A percentile compares a stretch with the other conserved stretches of the same genome.
phyloP scores from a whole-genome alignment of 768 basidiomycete species.

The Suillus lakei region DNA sequence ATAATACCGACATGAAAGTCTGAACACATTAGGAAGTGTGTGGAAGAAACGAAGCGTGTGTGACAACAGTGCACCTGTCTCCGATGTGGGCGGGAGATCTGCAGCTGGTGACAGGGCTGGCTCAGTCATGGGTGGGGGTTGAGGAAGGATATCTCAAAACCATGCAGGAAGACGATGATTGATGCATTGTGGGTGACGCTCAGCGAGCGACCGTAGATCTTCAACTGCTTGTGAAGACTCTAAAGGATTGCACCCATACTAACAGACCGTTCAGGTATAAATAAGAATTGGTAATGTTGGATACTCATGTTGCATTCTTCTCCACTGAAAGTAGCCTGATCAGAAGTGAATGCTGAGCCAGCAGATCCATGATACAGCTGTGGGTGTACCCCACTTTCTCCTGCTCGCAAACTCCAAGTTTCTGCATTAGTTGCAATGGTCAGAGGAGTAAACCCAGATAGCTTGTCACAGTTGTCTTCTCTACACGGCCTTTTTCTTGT shows the following conservation, averaged over 20 bases:
- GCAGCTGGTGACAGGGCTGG: neutral
- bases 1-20: slow-evolving; percentile 5
- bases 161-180: slow-evolving; percentile 7
- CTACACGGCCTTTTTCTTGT: neutral
- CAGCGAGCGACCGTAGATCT: slow-evolving; percentile 3
- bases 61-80: neutral
- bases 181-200: neutral
- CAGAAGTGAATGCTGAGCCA: neutral
- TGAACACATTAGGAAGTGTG: slow-evolving; percentile 9
- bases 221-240: neutral
- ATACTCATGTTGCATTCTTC: neutral
- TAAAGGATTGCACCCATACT: neutral
- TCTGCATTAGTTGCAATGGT: neutral
- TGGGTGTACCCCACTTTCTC: neutral
- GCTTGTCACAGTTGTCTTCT: neutral
- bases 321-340: neutral
- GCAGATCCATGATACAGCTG: neutral
- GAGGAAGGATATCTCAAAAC: slow-evolving; percentile 10
- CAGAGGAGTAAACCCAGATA: neutral
- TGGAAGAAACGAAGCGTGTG: neutral
- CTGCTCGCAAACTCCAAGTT: neutral
- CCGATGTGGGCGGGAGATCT: neutral
- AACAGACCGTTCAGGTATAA: neutral
- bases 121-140: slow-evolving; percentile 9
- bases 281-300: neutral